Percentiles rank a stretch among this genome's conserved stretches.
phyloP scores from a whole-genome alignment of 2,329 filamentous ascomycete genomes.

The Graphilbum sp. region DNA sequence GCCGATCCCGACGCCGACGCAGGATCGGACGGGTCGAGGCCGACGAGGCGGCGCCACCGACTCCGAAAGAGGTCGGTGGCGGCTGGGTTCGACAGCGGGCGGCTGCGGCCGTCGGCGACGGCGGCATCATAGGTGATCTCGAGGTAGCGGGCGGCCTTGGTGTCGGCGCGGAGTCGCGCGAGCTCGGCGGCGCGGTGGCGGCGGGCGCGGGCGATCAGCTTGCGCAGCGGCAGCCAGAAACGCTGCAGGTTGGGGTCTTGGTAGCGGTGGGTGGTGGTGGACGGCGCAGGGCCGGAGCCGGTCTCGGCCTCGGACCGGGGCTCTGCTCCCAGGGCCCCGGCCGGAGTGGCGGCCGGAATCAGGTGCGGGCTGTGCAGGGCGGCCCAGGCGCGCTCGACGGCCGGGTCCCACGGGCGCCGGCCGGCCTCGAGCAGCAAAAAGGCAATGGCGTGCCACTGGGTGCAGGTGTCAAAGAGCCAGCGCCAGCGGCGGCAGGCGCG shows the following conservation, averaged over 20 bases:
- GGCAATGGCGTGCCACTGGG: constrained; percentile 40
- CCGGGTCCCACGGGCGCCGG: constrained; percentile 26
- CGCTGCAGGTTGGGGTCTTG: constrained; percentile 10
- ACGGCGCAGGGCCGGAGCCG: too few relatives aligned
- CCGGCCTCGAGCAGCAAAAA: constrained; percentile 36
- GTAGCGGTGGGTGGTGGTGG: constrained; percentile 12
- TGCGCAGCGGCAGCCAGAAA: constrained; percentile 25
- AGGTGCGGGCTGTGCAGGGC: constrained; percentile 28
- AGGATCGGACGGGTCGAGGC: not conserved
- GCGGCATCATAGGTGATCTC: constrained; percentile 15
- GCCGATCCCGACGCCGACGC: not conserved
- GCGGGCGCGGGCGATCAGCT: constrained; percentile 21
- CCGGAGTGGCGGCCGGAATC: constrained; percentile 14
- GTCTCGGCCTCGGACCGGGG: too few relatives aligned
- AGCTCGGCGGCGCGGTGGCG: constrained; percentile 21
- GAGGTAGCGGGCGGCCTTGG: constrained; percentile 11
- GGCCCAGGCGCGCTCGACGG: constrained; percentile 29
- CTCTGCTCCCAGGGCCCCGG: too few relatives aligned
- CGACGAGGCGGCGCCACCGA: constrained; percentile 18
- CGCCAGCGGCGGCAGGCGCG: constrained; percentile 31
- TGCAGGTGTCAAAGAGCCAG: constrained; percentile 42
- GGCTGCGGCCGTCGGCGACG: constrained; percentile 13
- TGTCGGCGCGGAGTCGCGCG: constrained; percentile 15
- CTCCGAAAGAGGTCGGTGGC: constrained; percentile 13
- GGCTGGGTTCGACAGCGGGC: constrained; percentile 12